Evolutionary conservation across 148 eudicot species (phyloP).

Genomic region (Euryodendron excelsum): DNA sequence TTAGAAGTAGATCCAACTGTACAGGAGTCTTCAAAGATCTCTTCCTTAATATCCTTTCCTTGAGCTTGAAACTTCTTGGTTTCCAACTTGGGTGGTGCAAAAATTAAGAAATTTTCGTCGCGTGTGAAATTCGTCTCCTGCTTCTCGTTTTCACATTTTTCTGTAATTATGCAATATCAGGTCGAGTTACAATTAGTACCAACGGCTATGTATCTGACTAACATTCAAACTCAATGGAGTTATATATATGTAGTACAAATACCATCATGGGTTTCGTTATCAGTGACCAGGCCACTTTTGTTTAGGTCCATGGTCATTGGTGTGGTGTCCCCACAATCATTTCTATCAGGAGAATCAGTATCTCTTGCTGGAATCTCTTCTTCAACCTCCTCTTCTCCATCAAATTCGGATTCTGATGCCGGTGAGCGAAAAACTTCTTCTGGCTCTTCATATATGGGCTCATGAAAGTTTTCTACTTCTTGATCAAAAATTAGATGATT

Average conservation of each 20-base stretch:
- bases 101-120: conserved; percentile 46
- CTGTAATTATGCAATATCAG: conserved; percentile 2
- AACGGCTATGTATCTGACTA: too few species aligned
- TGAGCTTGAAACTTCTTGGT: conserved; percentile 34
- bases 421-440: conserved; percentile 25
- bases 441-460: conserved; percentile 10
- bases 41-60: conserved; percentile 39
- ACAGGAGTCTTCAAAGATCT: conserved; percentile 58
- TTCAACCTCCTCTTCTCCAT: conserved; percentile 28
- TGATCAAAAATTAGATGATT: conserved; percentile 12
- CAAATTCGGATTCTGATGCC: conserved; percentile 21
- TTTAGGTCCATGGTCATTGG: neutral
- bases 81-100: conserved; percentile 39
- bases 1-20: conserved; percentile 90
- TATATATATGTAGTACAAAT: too few species aligned
- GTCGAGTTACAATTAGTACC: too few species aligned
- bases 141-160: neutral
- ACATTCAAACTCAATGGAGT: too few species aligned
- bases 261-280: conserved; percentile 24
- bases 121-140: conserved; percentile 23
- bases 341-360: conserved; percentile 19
- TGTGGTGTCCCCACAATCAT: conserved; percentile 14
- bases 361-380: conserved; percentile 30
- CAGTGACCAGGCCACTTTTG: conserved; percentile 8
- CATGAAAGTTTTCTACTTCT: neutral